Evolutionary conservation across 192 early-diverging fungal species (phyloP).

Genomic region (Coemansia sp.): DNA sequence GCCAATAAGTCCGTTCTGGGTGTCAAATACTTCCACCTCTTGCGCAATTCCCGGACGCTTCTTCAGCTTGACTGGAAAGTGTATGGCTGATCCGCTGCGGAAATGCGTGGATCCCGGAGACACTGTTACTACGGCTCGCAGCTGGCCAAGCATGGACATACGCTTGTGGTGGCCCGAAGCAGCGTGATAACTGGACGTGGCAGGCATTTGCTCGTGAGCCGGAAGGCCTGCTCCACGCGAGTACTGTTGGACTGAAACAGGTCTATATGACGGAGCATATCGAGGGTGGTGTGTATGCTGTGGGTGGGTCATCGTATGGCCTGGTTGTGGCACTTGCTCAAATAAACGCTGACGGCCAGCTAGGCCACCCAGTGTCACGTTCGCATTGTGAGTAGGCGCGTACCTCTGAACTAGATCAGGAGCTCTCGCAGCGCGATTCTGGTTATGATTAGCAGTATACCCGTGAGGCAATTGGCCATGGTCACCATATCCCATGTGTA

Average conservation of each 20-base stretch:
- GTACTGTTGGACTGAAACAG: not conserved
- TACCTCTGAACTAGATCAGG: not conserved
- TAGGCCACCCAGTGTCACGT: not conserved
- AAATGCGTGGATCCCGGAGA: constrained; percentile 38
- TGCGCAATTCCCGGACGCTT: constrained; percentile 22
- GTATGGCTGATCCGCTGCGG: constrained; percentile 17
- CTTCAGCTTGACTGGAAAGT: constrained; percentile 38
- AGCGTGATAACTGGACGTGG: not conserved
- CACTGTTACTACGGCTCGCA: constrained; percentile 37
- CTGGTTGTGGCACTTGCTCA: not conserved
- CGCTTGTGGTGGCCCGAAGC: constrained; percentile 1
- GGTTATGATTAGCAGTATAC: not conserved
- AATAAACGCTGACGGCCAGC: not conserved
- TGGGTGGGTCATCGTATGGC: not conserved
- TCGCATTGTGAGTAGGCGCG: not conserved
- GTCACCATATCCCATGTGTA: not conserved
- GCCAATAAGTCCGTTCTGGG: constrained; percentile 26
- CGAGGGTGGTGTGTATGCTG: not conserved
- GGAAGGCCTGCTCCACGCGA: not conserved
- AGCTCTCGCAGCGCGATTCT: not conserved
- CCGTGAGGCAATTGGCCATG: not conserved
- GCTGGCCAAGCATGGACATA: constrained; percentile 49
- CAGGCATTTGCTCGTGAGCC: not conserved
- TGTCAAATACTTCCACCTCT: constrained; percentile 46
- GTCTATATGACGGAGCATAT: not conserved